Conservation (phyloP, 495 filamentous ascomycete species). For the Podospora didyma region DNA sequence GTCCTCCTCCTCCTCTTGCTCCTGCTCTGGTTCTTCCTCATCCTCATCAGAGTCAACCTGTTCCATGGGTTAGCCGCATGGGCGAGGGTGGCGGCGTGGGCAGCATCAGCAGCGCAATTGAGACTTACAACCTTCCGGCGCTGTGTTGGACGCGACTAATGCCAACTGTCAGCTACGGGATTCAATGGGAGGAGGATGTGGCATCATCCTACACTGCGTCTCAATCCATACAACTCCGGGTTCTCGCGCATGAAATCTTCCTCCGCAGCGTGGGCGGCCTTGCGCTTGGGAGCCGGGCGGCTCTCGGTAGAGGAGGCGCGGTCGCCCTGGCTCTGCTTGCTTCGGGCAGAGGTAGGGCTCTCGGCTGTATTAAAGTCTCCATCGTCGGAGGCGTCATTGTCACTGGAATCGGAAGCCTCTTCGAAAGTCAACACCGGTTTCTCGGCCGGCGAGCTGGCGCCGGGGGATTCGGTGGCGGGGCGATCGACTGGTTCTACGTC, state of each 20-base stretch:
- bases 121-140: conserved; percentile 48
- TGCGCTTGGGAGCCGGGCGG: conserved; percentile 67
- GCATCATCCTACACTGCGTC: conserved; percentile 70
- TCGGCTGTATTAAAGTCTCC: conserved; percentile 73
- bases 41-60: conserved; percentile 73
- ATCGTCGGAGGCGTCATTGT: conserved; percentile 72
- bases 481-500: conserved; percentile 34
- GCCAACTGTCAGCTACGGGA: conserved; percentile 30
- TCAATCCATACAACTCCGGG: conserved; percentile 92
- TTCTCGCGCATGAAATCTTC: conserved; percentile 85
- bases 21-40: conserved; percentile 36
- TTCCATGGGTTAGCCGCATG: conserved; percentile 22
- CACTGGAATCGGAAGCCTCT: conserved; percentile 44
- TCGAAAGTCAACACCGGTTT: conserved; percentile 50
- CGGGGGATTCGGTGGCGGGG: conserved; percentile 46
- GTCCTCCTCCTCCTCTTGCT: conserved; percentile 66
- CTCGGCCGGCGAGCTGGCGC: conserved; percentile 59
- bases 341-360: conserved; percentile 50
- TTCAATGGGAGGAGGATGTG: not conserved
- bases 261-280: conserved; percentile 57
- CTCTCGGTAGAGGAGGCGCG: conserved; percentile 66
- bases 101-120: not conserved
- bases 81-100: conserved; percentile 19
- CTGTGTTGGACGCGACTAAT: conserved; percentile 48
- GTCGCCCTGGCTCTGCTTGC: conserved; percentile 31